These are phyloP conservation scores for Eragrostis curvula DNA, from an alignment of 176 grass and related monocot genomes.

Conservation along the genomic window DNA sequence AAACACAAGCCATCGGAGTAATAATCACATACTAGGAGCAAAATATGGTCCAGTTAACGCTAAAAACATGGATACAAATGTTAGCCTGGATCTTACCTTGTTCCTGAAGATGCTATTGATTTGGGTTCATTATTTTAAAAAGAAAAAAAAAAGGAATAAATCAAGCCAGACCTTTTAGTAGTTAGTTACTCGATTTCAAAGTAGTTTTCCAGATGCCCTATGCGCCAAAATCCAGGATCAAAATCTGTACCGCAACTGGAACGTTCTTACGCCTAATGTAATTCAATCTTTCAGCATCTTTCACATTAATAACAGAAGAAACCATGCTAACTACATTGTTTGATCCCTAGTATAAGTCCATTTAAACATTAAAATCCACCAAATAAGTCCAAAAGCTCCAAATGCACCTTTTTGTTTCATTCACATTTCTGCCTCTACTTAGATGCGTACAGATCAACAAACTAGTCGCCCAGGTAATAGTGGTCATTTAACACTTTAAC, in stretches of 20 bases:
- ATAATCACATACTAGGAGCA: neutral
- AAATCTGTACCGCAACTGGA: neutral
- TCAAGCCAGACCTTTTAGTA: neutral
- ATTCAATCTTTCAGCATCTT: conserved; percentile 24
- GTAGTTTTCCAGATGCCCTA: too few relatives aligned
- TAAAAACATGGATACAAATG: neutral
- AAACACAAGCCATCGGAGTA: neutral
- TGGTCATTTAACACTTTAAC: neutral
- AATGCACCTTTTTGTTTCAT: too few relatives aligned
- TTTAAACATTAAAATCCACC: too few relatives aligned
- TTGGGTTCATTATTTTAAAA: neutral
- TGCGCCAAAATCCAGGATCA: too few relatives aligned
- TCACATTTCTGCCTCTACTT: too few relatives aligned
- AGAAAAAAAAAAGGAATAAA: neutral
- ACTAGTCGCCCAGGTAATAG: too few relatives aligned
- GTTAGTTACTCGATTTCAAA: too few relatives aligned
- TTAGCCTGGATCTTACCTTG: conserved; percentile 14
- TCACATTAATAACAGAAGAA: neutral
- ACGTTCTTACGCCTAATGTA: neutral
- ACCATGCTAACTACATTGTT: neutral
- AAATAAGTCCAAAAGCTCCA: too few relatives aligned
- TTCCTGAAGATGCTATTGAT: neutral
- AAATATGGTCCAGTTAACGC: neutral
- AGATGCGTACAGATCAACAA: too few relatives aligned
- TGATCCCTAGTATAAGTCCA: too few relatives aligned